These are phyloP conservation scores for Entomortierella chlamydospora DNA, from an alignment of 192 early-diverging fungal genomes.

Conservation along the genomic window DNA sequence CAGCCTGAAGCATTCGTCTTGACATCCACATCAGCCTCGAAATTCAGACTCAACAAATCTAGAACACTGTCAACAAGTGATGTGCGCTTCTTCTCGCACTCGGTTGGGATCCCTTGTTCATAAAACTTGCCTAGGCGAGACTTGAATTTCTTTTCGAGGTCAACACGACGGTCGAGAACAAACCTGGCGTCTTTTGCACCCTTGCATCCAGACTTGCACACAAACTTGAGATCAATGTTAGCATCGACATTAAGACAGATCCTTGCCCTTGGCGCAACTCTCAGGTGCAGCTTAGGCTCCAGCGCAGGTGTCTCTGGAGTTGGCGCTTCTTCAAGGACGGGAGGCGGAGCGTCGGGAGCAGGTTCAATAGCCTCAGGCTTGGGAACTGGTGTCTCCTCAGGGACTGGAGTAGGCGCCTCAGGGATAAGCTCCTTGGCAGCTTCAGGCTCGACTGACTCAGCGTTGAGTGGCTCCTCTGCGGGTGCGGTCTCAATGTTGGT, in stretches of 20 bases:
- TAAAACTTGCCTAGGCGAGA: constrained; percentile 23
- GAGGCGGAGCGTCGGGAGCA: constrained; percentile 6
- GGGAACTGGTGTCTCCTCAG: not conserved
- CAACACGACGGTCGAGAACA: constrained; percentile 18
- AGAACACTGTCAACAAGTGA: constrained; percentile 9
- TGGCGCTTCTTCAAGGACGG: not conserved
- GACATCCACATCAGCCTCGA: constrained; percentile 11
- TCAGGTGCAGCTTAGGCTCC: too few species aligned
- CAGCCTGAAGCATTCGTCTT: too few species aligned
- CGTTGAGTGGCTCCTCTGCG: not conserved
- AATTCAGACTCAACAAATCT: constrained; percentile 1
- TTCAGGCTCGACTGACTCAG: not conserved
- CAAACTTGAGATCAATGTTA: constrained; percentile 13
- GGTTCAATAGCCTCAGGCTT: constrained; percentile 4
- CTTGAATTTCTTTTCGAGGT: constrained; percentile 26
- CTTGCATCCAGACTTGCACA: constrained; percentile 52
- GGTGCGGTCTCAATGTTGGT: constrained; percentile 29
- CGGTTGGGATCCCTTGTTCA: constrained; percentile 25
- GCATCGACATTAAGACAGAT: not conserved
- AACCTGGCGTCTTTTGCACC: constrained; percentile 18
- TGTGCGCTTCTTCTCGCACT: constrained; percentile 7
- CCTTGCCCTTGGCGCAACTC: not conserved
- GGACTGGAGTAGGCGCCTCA: not conserved
- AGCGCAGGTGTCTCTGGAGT: too few species aligned
- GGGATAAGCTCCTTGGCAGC: not conserved